Base-by-base conservation (phyloP, 768 basidiomycete genomes). In the Tylopilus vinaceipallidus region DNA sequence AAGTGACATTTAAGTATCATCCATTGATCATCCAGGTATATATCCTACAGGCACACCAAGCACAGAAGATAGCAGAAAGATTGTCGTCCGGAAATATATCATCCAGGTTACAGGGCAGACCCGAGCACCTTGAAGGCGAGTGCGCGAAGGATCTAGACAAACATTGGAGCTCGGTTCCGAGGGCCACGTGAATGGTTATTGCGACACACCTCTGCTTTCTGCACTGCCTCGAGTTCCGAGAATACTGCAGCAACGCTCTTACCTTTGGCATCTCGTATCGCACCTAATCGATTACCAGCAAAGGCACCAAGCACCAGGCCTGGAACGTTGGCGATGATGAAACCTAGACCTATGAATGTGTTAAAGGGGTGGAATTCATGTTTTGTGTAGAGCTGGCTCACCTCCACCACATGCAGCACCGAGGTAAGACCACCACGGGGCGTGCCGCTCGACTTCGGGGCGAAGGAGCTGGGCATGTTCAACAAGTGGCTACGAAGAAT, bases 211-310 rank as follows among this genome's bases (percentile, higher is more conserved):
- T 95, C 89, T 41, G 93, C 91, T 66, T 91, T 95, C 75, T 94
- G 87, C 43, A 72, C 73, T 3, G 82, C 79, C 16, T 82, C 85
- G 22, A 97, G 75, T 19, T 88, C 80, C 39, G 75, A 71, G 66
- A 98, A 98, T 16, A 97, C 94, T 9, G 86, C 79, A 3, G 89
- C 92, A 20, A 98, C 93, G 53, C 87, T 88, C 77, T 91, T 92
- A 10, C 94, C 89, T 73, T 98, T 98, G 4, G 94, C 94, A 62
- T 98, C 94, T 49, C 94, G 76, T 40, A 98, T 76, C 3, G 93
- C 91, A 36, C 94, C 94, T 24, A 97, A 71, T n/a, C 91, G 75
- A 63, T 94, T 95, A 1, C 94, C 94, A 0, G 91, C 90, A 56
- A 86, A 79, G 3, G 86, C 90, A 43, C 94, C 94, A 17, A 94